Conservation (phyloP, 257 asterid genomes). For the Nemophila menziesii region DNA sequence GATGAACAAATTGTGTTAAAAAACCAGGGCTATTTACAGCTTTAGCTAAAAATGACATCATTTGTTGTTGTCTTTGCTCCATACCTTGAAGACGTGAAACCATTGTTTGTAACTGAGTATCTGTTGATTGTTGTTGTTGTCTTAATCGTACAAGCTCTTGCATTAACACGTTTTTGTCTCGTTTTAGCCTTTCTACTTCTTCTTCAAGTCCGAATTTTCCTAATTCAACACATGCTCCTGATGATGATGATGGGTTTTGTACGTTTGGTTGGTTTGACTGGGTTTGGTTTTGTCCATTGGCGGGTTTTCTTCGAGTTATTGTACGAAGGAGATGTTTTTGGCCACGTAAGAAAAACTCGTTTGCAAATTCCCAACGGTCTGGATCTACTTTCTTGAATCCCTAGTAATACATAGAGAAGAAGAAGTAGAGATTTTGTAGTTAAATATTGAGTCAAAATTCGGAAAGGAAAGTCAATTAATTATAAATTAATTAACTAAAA, state of each 20-base stretch:
- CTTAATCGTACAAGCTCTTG: slow-evolving; percentile 84
- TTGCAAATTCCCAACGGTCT: slow-evolving; percentile 92
- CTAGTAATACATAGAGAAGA: slow-evolving; percentile 23
- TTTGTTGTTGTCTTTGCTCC: slow-evolving; percentile 96
- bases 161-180: slow-evolving; percentile 91
- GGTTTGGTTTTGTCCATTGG: slow-evolving; percentile 61
- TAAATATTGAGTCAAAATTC: neutral
- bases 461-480: neutral
- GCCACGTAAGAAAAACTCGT: slow-evolving; percentile 86
- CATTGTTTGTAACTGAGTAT: slow-evolving; percentile 67
- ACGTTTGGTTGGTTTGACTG: slow-evolving; percentile 52
- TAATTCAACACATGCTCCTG: slow-evolving; percentile 81
- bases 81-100: slow-evolving; percentile 86
- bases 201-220: slow-evolving; percentile 91
- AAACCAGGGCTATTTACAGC: slow-evolving; percentile 93
- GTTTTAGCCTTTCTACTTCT: slow-evolving; percentile 82
- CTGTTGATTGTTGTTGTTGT: slow-evolving; percentile 89
- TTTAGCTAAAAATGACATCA: slow-evolving; percentile 96
- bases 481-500: too few relatives aligned
- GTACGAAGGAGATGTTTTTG: slow-evolving; percentile 71
- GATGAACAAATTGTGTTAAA: slow-evolving; percentile 78
- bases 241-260: slow-evolving; percentile 46
- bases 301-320: slow-evolving; percentile 72
- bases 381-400: slow-evolving; percentile 90
- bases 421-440: neutral